phyloP scores from a whole-genome alignment of 2,329 filamentous ascomycete genomes.

The Didymella sp. region DNA sequence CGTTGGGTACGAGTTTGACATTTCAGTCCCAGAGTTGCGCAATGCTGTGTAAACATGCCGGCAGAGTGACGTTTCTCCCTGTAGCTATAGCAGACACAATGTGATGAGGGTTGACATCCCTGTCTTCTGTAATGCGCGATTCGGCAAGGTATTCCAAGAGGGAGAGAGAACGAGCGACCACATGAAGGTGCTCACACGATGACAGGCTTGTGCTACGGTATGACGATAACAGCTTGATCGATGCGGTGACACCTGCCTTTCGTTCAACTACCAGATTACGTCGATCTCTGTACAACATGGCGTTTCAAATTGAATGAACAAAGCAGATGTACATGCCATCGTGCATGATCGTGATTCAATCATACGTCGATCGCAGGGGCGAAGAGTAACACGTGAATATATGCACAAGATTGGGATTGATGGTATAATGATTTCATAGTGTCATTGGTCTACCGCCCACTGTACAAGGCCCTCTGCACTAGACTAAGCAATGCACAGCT shows the following conservation, averaged over 20 bases:
- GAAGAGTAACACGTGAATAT: background rate
- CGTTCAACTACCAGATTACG: constrained; percentile 11
- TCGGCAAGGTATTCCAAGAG: background rate
- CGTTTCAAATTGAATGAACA: constrained; percentile 5
- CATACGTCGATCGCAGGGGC: background rate
- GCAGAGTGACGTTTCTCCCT: background rate
- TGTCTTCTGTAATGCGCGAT: background rate
- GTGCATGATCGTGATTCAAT: constrained; percentile 1
- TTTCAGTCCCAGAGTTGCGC: background rate
- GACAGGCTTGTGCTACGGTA: constrained; percentile 18
- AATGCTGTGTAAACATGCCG: background rate
- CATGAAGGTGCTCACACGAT: constrained; percentile 8
- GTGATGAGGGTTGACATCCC: background rate
- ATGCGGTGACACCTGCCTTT: constrained; percentile 20
- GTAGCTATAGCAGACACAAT: background rate
- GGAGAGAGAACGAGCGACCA: constrained; percentile 11
- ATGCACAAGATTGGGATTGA: constrained; percentile 5
- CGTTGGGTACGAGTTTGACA: constrained; percentile 2
- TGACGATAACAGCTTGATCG: constrained; percentile 18
- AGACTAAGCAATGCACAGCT: constrained; percentile 36
- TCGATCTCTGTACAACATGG: constrained; percentile 3
- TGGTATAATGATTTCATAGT: constrained; percentile 19
- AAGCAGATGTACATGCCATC: background rate
- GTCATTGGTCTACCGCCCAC: constrained; percentile 28
- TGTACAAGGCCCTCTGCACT: constrained; percentile 36